Conservation (phyloP, 257 asterid species). For the Nicotiana paniculata region DNA sequence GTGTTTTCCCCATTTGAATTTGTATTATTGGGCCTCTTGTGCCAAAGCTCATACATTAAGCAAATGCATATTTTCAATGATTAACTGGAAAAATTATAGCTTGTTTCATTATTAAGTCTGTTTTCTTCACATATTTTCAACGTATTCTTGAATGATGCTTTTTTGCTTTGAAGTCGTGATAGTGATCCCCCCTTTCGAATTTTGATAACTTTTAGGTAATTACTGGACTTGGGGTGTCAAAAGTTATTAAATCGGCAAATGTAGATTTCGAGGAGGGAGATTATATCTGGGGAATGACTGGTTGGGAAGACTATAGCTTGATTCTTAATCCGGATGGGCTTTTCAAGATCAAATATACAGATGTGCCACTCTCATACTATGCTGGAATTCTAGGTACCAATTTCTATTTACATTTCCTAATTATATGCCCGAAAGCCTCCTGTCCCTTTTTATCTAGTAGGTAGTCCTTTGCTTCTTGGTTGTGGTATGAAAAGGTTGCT, state of each 20-base stretch:
- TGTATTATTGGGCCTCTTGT: neutral
- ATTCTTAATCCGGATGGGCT: neutral
- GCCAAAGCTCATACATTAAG: neutral
- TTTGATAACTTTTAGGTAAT: constrained; percentile 3
- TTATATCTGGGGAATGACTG: constrained; percentile 19
- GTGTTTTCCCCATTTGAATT: neutral
- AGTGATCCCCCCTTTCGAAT: neutral
- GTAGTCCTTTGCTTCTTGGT: neutral
- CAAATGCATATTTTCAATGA: neutral
- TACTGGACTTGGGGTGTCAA: constrained; percentile 15
- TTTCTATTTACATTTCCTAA: neutral
- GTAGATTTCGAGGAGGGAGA: constrained; percentile 17
- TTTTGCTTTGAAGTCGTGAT: neutral
- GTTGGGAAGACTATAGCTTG: constrained; percentile 19
- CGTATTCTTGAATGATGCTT: neutral
- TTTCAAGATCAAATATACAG: neutral
- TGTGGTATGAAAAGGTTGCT: neutral
- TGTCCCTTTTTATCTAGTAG: neutral
- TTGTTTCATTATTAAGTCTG: neutral
- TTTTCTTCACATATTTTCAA: neutral
- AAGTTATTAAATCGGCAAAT: constrained; percentile 14
- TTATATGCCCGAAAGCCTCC: neutral
- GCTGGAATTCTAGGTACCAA: constrained; percentile 17
- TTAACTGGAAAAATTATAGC: neutral
- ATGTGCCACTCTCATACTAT: constrained; percentile 18